Conservation (phyloP, 202 grass and related monocot genomes). For the Musa balbisiana region DNA sequence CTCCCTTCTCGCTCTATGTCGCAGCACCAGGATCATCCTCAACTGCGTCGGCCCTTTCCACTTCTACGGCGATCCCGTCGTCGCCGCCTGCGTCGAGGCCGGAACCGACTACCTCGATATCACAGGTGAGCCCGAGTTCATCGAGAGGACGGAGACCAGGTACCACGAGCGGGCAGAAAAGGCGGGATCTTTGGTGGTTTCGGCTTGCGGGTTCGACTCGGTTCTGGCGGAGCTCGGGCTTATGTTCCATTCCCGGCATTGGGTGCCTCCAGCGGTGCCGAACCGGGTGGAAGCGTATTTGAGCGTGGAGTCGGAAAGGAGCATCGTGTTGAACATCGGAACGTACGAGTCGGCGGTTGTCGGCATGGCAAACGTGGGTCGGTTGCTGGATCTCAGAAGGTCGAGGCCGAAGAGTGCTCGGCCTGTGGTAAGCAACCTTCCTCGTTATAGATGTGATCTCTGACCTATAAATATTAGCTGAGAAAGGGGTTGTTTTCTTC, state of each 20-base stretch:
- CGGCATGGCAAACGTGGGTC: constrained; percentile 35
- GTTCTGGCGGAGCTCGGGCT: constrained; percentile 69
- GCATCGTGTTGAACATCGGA: constrained; percentile 56
- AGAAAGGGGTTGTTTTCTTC: neutral
- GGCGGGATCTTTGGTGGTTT: constrained; percentile 56
- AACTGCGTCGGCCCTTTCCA: constrained; percentile 74
- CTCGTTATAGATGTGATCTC: neutral
- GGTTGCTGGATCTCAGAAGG: constrained; percentile 53
- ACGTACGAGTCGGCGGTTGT: constrained; percentile 84
- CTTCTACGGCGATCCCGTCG: constrained; percentile 57
- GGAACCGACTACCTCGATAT: constrained; percentile 82
- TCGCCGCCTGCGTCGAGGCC: constrained; percentile 45
- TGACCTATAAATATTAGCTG: neutral
- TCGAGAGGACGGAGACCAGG: constrained; percentile 61
- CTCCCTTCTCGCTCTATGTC: constrained; percentile 49
- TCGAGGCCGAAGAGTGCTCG: constrained; percentile 49
- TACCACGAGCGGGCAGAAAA: constrained; percentile 43
- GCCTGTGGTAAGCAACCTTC: constrained; percentile 39
- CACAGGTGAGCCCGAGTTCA: constrained; percentile 78
- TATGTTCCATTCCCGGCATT: constrained; percentile 56
- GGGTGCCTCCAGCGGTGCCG: constrained; percentile 44
- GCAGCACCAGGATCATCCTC: constrained; percentile 48
- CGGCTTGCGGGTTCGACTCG: constrained; percentile 83
- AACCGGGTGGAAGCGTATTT: constrained; percentile 47
- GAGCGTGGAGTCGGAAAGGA: constrained; percentile 48